These are phyloP conservation scores for Suillus subluteus DNA, from an alignment of 768 basidiomycete genomes.

Conservation along the genomic window DNA sequence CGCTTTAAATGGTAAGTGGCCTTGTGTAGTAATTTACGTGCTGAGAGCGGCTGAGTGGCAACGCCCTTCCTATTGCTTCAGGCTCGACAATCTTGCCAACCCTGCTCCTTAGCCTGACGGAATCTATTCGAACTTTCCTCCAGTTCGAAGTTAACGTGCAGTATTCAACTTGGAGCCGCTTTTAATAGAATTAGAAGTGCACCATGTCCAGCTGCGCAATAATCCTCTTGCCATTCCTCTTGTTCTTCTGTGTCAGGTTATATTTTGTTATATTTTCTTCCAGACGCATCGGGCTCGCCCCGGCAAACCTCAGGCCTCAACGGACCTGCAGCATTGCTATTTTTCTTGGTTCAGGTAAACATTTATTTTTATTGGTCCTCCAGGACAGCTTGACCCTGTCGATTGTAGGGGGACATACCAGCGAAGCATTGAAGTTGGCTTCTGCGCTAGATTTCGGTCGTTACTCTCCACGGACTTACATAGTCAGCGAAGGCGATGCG, in stretches of 20 bases:
- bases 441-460: constrained; percentile 74
- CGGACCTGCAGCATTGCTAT: constrained; percentile 64
- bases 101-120: neutral
- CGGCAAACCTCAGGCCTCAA: neutral
- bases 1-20: neutral
- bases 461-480: constrained; percentile 79
- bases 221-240: neutral
- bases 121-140: neutral
- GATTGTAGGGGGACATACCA: constrained; percentile 86
- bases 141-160: neutral
- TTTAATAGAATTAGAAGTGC: neutral
- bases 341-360: constrained; percentile 89
- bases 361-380: constrained; percentile 12
- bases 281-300: neutral
- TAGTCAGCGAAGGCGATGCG: constrained; percentile 79
- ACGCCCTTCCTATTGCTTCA: neutral
- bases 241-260: neutral
- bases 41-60: neutral
- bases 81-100: neutral
- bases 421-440: constrained; percentile 77
- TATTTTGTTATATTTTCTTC: neutral
- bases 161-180: neutral
- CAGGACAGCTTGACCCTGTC: constrained; percentile 17
- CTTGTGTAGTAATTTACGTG: neutral
- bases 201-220: neutral